Evolutionary conservation across 306 rosid species (phyloP).

Genomic region (Trifolium dubium): DNA sequence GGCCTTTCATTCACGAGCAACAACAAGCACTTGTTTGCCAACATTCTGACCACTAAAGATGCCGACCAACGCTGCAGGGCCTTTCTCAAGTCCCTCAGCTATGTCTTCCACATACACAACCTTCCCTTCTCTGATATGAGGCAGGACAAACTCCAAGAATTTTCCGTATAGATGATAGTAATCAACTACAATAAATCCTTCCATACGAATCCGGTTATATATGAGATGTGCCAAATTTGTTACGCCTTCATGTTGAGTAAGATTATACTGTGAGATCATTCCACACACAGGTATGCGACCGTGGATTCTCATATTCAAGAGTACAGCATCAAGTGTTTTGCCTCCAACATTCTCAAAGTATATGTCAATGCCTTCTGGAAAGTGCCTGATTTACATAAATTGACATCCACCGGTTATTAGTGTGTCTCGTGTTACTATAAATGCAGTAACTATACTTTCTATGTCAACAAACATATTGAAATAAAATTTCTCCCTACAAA

Average conservation of each 20-base stretch:
- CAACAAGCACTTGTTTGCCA: constrained; percentile 37
- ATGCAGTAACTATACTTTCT: neutral
- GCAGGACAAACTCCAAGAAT: constrained; percentile 36
- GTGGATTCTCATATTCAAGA: constrained; percentile 41
- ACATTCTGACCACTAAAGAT: constrained; percentile 43
- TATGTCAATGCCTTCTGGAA: constrained; percentile 47
- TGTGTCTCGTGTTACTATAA: neutral
- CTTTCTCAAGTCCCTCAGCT: constrained; percentile 46
- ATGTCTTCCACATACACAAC: constrained; percentile 44
- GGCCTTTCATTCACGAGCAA: constrained; percentile 19
- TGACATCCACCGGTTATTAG: neutral
- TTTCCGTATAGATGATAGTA: constrained; percentile 39
- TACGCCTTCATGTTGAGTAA: constrained; percentile 37
- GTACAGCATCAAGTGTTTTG: constrained; percentile 47
- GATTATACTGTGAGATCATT: constrained; percentile 53
- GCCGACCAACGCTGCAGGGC: constrained; percentile 46
- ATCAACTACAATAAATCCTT: constrained; percentile 39
- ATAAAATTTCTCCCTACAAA: neutral
- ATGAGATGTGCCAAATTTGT: constrained; percentile 41
- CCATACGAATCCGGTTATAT: constrained; percentile 29
- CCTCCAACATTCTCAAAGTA: constrained; percentile 52
- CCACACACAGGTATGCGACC: constrained; percentile 43
- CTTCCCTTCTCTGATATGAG: constrained; percentile 41
- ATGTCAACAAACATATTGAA: neutral
- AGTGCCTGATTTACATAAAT: constrained; percentile 31